Percentiles rank a stretch among this genome's conserved stretches.
These are phyloP conservation scores for Grigorovia humatica DNA, from an alignment of 805 yeast genomes.

Conservation along the genomic window DNA sequence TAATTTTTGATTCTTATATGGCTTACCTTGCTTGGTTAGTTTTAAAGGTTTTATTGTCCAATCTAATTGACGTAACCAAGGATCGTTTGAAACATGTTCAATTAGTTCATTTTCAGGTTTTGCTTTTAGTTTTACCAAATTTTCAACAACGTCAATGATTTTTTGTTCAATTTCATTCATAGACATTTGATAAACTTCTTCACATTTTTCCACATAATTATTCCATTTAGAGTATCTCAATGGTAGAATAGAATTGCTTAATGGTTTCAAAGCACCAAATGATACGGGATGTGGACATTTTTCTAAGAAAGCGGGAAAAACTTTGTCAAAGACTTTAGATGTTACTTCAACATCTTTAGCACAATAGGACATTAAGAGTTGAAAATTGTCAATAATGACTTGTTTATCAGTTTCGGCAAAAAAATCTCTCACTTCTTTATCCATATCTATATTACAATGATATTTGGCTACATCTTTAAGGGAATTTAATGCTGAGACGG, in stretches of 20 bases:
- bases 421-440: constrained; percentile 56
- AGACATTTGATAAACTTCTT: constrained; percentile 50
- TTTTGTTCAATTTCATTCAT: constrained; percentile 46
- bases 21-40: constrained; percentile 57
- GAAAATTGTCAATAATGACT: constrained; percentile 47
- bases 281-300: constrained; percentile 91
- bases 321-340: constrained; percentile 50
- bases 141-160: constrained; percentile 49
- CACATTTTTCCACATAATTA: constrained; percentile 58
- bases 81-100: constrained; percentile 39
- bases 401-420: constrained; percentile 48
- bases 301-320: constrained; percentile 56
- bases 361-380: constrained; percentile 64
- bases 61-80: constrained; percentile 84
- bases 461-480: constrained; percentile 68
- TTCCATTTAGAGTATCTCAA: constrained; percentile 62
- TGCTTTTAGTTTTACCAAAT: constrained; percentile 40
- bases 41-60: constrained; percentile 64
- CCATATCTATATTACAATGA: constrained; percentile 59
- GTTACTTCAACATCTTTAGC: constrained; percentile 77
- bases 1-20: constrained; percentile 61
- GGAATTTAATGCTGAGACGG: constrained; percentile 65
- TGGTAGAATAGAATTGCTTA: constrained; percentile 71
- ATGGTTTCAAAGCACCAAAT: constrained; percentile 70
- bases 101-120: constrained; percentile 7